Evolutionary conservation across 257 asterid genomes (phyloP).

Genomic region (Craterostigma plantagineum): DNA sequence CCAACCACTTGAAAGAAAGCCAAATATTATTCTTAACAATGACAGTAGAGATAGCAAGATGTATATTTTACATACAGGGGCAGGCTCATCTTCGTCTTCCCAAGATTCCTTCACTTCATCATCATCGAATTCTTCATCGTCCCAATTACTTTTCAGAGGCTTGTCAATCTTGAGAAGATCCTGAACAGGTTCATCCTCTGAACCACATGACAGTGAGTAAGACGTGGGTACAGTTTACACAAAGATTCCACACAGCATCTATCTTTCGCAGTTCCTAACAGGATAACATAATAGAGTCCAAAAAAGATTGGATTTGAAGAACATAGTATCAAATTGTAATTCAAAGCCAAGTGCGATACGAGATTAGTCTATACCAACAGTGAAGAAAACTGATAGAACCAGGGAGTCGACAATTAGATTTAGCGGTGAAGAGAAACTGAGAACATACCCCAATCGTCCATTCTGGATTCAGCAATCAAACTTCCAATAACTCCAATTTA

Average conservation of each 20-base stretch:
- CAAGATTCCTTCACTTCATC: slow-evolving; percentile 74
- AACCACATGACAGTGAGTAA: slow-evolving; percentile 6
- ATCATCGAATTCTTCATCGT: slow-evolving; percentile 71
- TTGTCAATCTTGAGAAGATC: slow-evolving; percentile 34
- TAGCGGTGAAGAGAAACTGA: background rate
- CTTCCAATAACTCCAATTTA: no score
- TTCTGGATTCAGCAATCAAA: background rate
- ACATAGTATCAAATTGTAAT: no score
- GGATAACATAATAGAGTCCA: no score
- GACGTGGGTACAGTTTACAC: no score
- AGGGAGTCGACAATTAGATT: background rate
- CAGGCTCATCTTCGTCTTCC: slow-evolving; percentile 91
- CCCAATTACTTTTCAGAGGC: slow-evolving; percentile 43
- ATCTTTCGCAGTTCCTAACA: background rate
- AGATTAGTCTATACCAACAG: background rate
- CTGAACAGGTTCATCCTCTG: slow-evolving; percentile 62
- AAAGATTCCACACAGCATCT: background rate
- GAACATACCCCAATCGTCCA: slow-evolving; percentile 2
- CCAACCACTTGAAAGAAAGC: no score
- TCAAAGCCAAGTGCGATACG: no score
- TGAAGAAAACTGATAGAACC: background rate
- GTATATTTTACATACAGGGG: slow-evolving; percentile 21
- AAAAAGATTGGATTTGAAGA: no score
- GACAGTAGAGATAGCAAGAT: background rate
- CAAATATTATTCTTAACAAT: background rate